A percentile compares a stretch with the other conserved stretches of the same genome.
These are phyloP conservation scores for Corylus avellana DNA, from an alignment of 306 rosid genomes.

Conservation along the genomic window DNA sequence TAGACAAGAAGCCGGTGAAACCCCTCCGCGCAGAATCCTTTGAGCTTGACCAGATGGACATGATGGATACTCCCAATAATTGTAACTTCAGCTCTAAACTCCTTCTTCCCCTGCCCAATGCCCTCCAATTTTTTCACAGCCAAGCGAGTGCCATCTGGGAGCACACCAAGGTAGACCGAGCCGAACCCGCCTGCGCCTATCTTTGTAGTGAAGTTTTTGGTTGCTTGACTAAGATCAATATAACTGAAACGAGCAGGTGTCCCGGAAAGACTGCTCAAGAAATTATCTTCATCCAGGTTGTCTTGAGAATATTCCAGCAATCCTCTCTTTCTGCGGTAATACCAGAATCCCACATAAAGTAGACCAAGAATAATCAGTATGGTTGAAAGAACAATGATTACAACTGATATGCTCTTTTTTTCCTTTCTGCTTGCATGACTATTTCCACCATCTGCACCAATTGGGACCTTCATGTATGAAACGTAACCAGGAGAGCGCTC, in stretches of 20 bases:
- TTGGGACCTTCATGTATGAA: conserved; percentile 32
- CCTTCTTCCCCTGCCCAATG: conserved; percentile 38
- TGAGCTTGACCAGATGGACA: conserved; percentile 33
- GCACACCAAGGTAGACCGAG: conserved; percentile 52
- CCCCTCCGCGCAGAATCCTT: conserved; percentile 65
- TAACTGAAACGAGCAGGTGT: conserved; percentile 49
- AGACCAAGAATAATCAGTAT: conserved; percentile 22
- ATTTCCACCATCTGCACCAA: background rate
- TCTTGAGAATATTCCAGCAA: conserved; percentile 33
- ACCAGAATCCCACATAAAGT: conserved; percentile 35
- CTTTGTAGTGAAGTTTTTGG: conserved; percentile 48
- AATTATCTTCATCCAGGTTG: conserved; percentile 44
- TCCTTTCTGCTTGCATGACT: conserved; percentile 11
- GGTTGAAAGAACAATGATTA: conserved; percentile 30
- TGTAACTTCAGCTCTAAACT: conserved; percentile 43
- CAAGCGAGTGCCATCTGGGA: conserved; percentile 44
- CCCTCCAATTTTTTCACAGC: conserved; percentile 47
- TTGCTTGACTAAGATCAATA: conserved; percentile 44
- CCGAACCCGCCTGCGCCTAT: conserved; percentile 68
- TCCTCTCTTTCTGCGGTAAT: conserved; percentile 28
- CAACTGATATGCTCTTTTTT: conserved; percentile 32
- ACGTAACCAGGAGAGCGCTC: conserved; percentile 23
- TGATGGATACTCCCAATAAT: conserved; percentile 42
- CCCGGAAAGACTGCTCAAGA: conserved; percentile 45
- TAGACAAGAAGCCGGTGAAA: conserved; percentile 62